Evolutionary conservation across 2,329 filamentous ascomycete species (phyloP).

Genomic region (Fusarium hainanense): DNA sequence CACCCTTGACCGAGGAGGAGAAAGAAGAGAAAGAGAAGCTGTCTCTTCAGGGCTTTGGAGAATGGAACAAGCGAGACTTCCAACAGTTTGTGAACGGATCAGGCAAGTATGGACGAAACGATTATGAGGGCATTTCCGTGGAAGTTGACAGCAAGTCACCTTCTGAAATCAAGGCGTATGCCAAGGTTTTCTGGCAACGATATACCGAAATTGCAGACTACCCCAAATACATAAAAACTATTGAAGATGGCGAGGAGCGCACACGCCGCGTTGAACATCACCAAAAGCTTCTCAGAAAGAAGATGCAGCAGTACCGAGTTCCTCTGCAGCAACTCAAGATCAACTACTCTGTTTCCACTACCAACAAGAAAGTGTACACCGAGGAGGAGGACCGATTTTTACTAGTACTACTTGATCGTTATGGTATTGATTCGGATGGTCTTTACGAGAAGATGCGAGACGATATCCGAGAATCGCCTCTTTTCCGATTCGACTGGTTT

Average conservation of each 20-base stretch:
- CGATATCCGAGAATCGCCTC: constrained; percentile 91
- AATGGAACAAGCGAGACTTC: constrained; percentile 98
- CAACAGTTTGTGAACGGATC: constrained; percentile 98
- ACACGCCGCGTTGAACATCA: constrained; percentile 90
- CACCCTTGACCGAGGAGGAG: constrained; percentile 88
- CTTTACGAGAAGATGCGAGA: constrained; percentile 96
- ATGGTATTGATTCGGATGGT: constrained; percentile 89
- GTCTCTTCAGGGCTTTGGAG: constrained; percentile 85
- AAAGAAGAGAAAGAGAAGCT: constrained; percentile 85
- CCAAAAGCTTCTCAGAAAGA: constrained; percentile 91
- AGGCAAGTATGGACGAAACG: constrained; percentile 88
- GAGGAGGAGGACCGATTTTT: constrained; percentile 98
- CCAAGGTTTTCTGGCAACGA: constrained; percentile 95
- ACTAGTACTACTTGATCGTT: constrained; percentile 90
- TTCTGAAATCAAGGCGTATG: constrained; percentile 88
- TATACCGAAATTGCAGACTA: constrained; percentile 92
- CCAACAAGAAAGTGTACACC: constrained; percentile 99
- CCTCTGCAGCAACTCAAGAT: constrained; percentile 98
- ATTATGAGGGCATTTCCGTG: constrained; percentile 84
- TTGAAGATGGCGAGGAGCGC: constrained; percentile 93
- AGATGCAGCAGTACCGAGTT: constrained; percentile 96
- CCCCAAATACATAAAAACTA: constrained; percentile 86
- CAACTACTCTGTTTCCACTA: constrained; percentile 98
- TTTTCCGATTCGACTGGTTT: constrained; percentile 99
- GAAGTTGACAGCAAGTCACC: constrained; percentile 92